These are phyloP conservation scores for Lentithecium fluviatile DNA, from an alignment of 495 filamentous ascomycete species.

Conservation along the genomic window DNA sequence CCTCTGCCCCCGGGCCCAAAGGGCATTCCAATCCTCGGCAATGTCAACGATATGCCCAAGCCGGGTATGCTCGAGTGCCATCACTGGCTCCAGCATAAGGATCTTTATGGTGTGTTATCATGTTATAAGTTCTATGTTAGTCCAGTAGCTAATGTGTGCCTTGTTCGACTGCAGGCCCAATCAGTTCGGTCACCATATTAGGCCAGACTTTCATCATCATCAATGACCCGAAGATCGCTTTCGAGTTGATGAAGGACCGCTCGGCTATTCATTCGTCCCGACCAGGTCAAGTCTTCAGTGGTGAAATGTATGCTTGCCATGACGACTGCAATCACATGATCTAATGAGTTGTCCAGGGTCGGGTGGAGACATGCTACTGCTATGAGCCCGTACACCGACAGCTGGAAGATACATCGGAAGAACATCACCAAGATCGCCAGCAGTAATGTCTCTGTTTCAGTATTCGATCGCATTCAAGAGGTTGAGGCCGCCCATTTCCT, in stretches of 20 bases:
- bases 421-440: conserved; percentile 17
- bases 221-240: conserved; percentile 46
- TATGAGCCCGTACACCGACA: conserved; percentile 9
- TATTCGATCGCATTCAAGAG: conserved; percentile 6
- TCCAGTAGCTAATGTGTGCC: too few species aligned
- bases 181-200: conserved; percentile 54
- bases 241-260: conserved; percentile 51
- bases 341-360: background rate
- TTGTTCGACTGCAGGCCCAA: too few species aligned
- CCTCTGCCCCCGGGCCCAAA: conserved; percentile 45
- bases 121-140: too few species aligned
- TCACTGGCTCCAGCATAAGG: conserved; percentile 55
- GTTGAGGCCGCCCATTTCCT: conserved; percentile 26
- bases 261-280: conserved; percentile 46
- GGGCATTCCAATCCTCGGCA: conserved; percentile 49
- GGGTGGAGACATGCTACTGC: conserved; percentile 23
- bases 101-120: too few species aligned
- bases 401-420: conserved; percentile 16
- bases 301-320: background rate
- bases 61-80: conserved; percentile 45
- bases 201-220: conserved; percentile 52
- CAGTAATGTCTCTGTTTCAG: background rate
- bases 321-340: background rate
- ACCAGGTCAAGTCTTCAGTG: background rate
- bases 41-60: conserved; percentile 48